Conservation (phyloP, 805 yeast species). For the Nakazawaea ernobii region DNA sequence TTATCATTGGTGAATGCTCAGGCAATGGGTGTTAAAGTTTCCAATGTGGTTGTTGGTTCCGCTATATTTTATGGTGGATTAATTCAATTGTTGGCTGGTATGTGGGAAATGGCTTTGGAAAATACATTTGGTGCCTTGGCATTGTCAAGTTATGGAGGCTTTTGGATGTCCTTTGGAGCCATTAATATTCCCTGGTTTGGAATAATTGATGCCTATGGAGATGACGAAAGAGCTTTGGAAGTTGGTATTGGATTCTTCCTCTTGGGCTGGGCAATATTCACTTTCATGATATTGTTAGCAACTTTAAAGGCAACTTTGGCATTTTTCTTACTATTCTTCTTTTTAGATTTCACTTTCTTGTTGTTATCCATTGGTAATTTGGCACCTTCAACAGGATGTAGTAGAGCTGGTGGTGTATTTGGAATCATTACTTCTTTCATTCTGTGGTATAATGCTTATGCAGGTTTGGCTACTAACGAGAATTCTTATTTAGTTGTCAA, state of each 20-base stretch:
- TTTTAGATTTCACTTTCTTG: conserved; percentile 50
- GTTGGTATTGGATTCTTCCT: conserved; percentile 55
- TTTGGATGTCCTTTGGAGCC: conserved; percentile 74
- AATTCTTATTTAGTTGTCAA: conserved; percentile 50
- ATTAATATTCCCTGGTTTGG: conserved; percentile 54
- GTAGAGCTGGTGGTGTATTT: conserved; percentile 57
- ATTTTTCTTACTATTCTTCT: conserved; percentile 46
- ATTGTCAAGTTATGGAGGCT: conserved; percentile 58
- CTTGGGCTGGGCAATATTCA: conserved; percentile 60
- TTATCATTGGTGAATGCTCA: conserved; percentile 57
- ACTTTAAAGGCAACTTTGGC: conserved; percentile 52
- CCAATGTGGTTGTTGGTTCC: conserved; percentile 57
- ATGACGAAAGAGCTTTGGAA: conserved; percentile 34
- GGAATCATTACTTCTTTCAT: conserved; percentile 56
- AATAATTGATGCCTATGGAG: conserved; percentile 41
- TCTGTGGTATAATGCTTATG: conserved; percentile 69
- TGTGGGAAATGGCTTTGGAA: conserved; percentile 72
- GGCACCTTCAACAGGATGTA: conserved; percentile 32
- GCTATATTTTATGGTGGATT: conserved; percentile 72
- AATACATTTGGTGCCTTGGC: conserved; percentile 74
- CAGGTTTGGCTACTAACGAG: conserved; percentile 60
- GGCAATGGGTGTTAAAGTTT: conserved; percentile 61
- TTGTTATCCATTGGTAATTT: conserved; percentile 46
- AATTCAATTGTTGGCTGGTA: conserved; percentile 65
- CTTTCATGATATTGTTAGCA: conserved; percentile 50